Percentiles rank a stretch among this genome's conserved stretches.
These are phyloP conservation scores for Pulveroboletus sp. DNA, from an alignment of 768 basidiomycete genomes.

Conservation along the genomic window DNA sequence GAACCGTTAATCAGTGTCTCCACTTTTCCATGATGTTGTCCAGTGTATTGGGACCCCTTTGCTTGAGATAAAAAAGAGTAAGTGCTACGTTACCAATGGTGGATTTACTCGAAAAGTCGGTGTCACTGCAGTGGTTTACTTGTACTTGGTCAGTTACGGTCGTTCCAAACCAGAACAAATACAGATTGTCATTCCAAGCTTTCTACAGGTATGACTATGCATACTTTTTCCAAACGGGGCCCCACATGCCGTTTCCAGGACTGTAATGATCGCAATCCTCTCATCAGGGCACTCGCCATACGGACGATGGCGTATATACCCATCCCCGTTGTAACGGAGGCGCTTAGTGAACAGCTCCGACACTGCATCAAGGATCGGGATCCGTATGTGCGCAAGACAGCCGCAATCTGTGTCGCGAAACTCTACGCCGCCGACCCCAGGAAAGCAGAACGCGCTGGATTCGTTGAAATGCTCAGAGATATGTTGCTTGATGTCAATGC, in stretches of 20 bases:
- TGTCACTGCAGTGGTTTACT: constrained; percentile 78
- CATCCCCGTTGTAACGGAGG: constrained; percentile 80
- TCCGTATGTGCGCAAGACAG: constrained; percentile 98
- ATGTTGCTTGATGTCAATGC: constrained; percentile 92
- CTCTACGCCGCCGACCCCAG: constrained; percentile 85
- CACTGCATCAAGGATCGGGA: constrained; percentile 92
- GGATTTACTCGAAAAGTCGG: constrained; percentile 1
- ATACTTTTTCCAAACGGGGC: constrained; percentile 3
- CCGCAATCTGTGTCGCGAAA: constrained; percentile 96
- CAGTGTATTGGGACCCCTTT: constrained; percentile 93
- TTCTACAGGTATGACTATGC: constrained; percentile 63
- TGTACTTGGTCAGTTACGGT: constrained; percentile 96
- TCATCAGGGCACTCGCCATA: constrained; percentile 94
- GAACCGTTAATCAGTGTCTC: constrained; percentile 63
- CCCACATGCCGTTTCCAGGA: constrained; percentile 52
- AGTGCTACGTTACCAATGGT: constrained; percentile 27
- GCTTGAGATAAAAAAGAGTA: constrained; percentile 98
- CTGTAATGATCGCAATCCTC: constrained; percentile 92
- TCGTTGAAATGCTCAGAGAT: constrained; percentile 87
- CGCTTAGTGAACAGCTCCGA: constrained; percentile 83
- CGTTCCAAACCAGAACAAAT: constrained; percentile 91
- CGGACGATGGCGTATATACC: constrained; percentile 99
- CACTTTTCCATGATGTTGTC: constrained; percentile 92
- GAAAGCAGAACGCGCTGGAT: constrained; percentile 83
- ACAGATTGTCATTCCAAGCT: constrained; percentile 84